Evolutionary conservation across 139 green algal species (phyloP).

Genomic region (Chlorella vulgaris): DNA sequence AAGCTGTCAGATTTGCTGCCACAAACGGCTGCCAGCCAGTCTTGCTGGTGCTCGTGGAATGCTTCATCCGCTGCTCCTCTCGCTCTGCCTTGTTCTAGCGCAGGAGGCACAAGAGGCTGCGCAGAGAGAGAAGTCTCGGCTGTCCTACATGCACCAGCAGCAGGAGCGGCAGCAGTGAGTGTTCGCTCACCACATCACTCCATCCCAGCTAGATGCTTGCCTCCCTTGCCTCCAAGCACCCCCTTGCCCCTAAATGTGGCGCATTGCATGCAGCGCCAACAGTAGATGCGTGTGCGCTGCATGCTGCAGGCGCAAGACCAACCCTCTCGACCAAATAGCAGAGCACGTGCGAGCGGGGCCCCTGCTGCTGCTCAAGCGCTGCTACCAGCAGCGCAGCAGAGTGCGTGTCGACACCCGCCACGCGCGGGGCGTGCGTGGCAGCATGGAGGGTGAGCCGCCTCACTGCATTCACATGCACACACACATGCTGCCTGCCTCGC

Average conservation of each 20-base stretch:
- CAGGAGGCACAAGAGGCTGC: slow-evolving; percentile 26
- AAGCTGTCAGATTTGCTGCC: neutral
- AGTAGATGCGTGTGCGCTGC: neutral
- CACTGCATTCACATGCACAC: too few relatives aligned
- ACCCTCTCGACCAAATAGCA: slow-evolving; percentile 37
- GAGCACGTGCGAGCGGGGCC: slow-evolving; percentile 45
- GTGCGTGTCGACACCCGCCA: slow-evolving; percentile 78
- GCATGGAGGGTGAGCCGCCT: slow-evolving; percentile 31
- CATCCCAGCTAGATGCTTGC: too few relatives aligned
- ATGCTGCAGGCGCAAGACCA: neutral
- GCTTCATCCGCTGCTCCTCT: neutral
- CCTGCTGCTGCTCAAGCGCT: slow-evolving; percentile 48
- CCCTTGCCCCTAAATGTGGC: neutral
- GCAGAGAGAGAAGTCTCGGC: slow-evolving; percentile 8
- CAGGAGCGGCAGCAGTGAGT: slow-evolving; percentile 22
- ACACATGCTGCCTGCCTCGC: too few relatives aligned
- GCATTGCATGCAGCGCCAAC: neutral
- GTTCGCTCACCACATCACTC: too few relatives aligned
- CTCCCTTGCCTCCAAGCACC: too few relatives aligned
- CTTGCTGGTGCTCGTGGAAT: too few relatives aligned
- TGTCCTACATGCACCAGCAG: slow-evolving; percentile 12
- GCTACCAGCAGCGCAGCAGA: neutral
- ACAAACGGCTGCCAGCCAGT: too few relatives aligned
- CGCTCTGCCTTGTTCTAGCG: neutral
- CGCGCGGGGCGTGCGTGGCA: slow-evolving; percentile 62